phyloP scores from a whole-genome alignment of 208 protist species.

The Acanthamoeba lenticulata region DNA sequence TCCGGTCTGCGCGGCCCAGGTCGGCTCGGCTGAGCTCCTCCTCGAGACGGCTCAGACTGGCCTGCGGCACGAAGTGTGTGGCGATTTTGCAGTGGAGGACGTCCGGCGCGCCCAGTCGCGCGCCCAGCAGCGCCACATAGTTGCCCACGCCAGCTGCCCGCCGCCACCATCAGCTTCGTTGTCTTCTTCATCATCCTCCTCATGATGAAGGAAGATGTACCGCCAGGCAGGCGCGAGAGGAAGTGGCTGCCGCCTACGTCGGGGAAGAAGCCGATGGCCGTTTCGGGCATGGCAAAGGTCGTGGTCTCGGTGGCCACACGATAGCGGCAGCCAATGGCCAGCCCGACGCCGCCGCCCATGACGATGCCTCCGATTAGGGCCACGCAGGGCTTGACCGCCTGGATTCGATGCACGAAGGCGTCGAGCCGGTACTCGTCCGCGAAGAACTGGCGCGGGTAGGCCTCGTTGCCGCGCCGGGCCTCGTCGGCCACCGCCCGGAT shows the following conservation, averaged over 20 bases:
- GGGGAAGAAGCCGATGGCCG: constrained; percentile 84
- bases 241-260: constrained; percentile 84
- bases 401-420: constrained; percentile 57
- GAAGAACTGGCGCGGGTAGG: constrained; percentile 79
- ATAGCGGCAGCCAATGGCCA: constrained; percentile 1
- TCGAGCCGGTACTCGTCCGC: constrained; percentile 85
- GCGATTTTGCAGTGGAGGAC: constrained; percentile 44
- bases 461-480: neutral
- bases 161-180: too few relatives aligned
- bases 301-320: constrained; percentile 84
- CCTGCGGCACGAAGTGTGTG: constrained; percentile 8
- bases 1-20: too few relatives aligned
- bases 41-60: too few relatives aligned
- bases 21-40: neutral
- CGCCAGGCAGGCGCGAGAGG: constrained; percentile 63
- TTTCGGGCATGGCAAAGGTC: constrained; percentile 85
- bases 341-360: constrained; percentile 78
- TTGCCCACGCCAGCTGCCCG: constrained; percentile 43
- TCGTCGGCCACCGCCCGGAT: constrained; percentile 3
- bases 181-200: too few relatives aligned
- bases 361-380: constrained; percentile 73
- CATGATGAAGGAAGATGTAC: neutral
- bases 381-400: constrained; percentile 70
- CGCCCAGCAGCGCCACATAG: constrained; percentile 84
- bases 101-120: constrained; percentile 75